Evolutionary conservation across 345 rosid species (phyloP).

Genomic region (Hypericum perforatum): DNA sequence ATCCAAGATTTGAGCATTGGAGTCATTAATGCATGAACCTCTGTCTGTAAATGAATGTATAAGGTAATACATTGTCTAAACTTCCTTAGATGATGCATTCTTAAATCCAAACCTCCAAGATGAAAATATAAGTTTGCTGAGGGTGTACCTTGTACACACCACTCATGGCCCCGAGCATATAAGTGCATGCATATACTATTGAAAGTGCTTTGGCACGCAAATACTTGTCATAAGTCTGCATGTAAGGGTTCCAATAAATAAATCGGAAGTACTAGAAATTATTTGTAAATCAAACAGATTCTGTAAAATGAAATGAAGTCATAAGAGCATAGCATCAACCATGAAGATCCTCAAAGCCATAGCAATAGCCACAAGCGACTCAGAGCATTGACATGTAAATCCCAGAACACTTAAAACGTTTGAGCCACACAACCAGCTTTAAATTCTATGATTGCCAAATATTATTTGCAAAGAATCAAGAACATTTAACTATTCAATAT

Average conservation of each 20-base stretch:
- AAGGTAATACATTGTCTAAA: slow-evolving; percentile 20
- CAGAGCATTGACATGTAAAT: too few relatives aligned
- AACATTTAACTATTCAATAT: too few relatives aligned
- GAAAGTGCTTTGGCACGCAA: slow-evolving; percentile 69
- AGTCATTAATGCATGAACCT: slow-evolving; percentile 43
- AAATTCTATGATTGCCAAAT: too few relatives aligned
- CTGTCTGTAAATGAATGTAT: slow-evolving; percentile 49
- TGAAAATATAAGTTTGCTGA: neutral
- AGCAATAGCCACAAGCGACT: too few relatives aligned
- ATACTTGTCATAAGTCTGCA: slow-evolving; percentile 67
- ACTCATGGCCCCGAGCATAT: slow-evolving; percentile 73
- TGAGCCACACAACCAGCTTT: too few relatives aligned
- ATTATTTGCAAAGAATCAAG: too few relatives aligned
- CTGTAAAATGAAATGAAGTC: neutral
- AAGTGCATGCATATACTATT: slow-evolving; percentile 66
- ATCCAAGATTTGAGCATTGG: slow-evolving; percentile 69
- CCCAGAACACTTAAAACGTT: too few relatives aligned
- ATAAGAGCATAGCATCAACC: too few relatives aligned
- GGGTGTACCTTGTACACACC: slow-evolving; percentile 66
- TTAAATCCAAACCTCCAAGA: slow-evolving; percentile 2
- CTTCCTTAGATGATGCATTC: slow-evolving; percentile 10
- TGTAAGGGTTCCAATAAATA: slow-evolving; percentile 8
- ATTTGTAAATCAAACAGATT: neutral
- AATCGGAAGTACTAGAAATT: slow-evolving; percentile 8
- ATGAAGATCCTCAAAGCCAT: too few relatives aligned